Conservation (phyloP, 2,329 filamentous ascomycete species). For the Diaporthe sp. region DNA sequence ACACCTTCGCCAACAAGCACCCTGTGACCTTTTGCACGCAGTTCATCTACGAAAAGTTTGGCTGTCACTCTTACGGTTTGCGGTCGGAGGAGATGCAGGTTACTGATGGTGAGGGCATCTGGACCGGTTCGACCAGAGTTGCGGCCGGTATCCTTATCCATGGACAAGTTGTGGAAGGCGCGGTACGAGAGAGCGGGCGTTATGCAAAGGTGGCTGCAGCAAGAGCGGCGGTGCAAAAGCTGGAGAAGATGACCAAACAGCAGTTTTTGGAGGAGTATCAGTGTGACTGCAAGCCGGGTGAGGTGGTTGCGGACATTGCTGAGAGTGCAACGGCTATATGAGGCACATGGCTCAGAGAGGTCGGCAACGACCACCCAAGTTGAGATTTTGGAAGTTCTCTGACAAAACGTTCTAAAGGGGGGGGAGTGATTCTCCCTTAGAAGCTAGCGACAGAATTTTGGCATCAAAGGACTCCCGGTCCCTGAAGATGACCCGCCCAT, state of each 20-base stretch:
- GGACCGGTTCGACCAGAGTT: slow-evolving; percentile 55
- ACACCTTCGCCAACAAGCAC: slow-evolving; percentile 87
- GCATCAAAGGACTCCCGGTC: not conserved
- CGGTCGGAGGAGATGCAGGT: slow-evolving; percentile 61
- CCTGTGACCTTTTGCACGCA: slow-evolving; percentile 80
- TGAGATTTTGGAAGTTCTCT: not conserved
- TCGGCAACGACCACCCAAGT: slow-evolving; percentile 23
- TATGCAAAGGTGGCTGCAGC: slow-evolving; percentile 80
- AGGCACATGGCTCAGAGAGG: not conserved
- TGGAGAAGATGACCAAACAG: slow-evolving; percentile 57
- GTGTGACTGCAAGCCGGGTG: slow-evolving; percentile 68
- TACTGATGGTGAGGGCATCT: slow-evolving; percentile 39
- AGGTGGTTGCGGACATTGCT: slow-evolving; percentile 33
- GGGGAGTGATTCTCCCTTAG: not conserved
- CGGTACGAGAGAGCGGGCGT: slow-evolving; percentile 70
- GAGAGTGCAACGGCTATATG: slow-evolving; percentile 34
- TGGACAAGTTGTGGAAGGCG: slow-evolving; percentile 71
- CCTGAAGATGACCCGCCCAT: not conserved
- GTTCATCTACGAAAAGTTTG: slow-evolving; percentile 71
- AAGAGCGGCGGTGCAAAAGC: slow-evolving; percentile 62
- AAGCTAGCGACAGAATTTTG: not conserved
- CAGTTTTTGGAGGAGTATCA: slow-evolving; percentile 70
- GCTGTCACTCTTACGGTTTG: slow-evolving; percentile 70
- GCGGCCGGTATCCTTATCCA: slow-evolving; percentile 84
- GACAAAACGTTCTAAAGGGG: not conserved